These are phyloP conservation scores for Heterobasidion occidentale DNA, from an alignment of 1,284 basidiomycete species.

Conservation along the genomic window DNA sequence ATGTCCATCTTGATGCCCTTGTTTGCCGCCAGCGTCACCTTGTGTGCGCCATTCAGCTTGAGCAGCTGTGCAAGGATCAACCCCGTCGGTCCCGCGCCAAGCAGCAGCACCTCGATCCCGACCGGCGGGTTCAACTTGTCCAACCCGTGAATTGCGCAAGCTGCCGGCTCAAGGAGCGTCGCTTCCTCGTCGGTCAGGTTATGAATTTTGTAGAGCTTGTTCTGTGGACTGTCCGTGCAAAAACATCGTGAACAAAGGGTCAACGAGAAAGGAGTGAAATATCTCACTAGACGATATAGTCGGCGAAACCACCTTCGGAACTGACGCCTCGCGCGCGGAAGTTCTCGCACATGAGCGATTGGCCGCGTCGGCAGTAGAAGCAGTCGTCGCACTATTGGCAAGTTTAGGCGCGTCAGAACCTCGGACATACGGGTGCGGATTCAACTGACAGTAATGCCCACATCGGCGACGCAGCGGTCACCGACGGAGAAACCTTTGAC, in stretches of 20 bases:
- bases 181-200: slow-evolving; percentile 56
- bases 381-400: slow-evolving; percentile 38
- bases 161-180: slow-evolving; percentile 52
- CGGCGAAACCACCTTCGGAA: slow-evolving; percentile 49
- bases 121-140: slow-evolving; percentile 50
- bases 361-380: slow-evolving; percentile 52
- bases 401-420: background rate
- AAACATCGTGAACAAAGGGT: background rate
- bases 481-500: slow-evolving; percentile 46
- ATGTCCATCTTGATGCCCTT: slow-evolving; percentile 55
- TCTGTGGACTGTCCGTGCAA: slow-evolving; percentile 25
- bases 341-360: slow-evolving; percentile 49
- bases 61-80: slow-evolving; percentile 55
- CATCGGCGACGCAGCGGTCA: slow-evolving; percentile 53
- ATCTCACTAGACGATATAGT: slow-evolving; percentile 45
- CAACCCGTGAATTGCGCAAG: slow-evolving; percentile 57
- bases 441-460: slow-evolving; percentile 32
- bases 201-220: slow-evolving; percentile 51
- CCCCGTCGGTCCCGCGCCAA: slow-evolving; percentile 45
- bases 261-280: background rate
- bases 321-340: slow-evolving; percentile 46
- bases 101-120: slow-evolving; percentile 46
- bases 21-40: slow-evolving; percentile 44
- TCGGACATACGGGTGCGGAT: background rate
- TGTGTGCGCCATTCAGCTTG: slow-evolving; percentile 45